A percentile compares a stretch with the other conserved stretches of the same genome.
Evolutionary conservation across 179 eudicot genomes (phyloP).

Genomic region (Amaranthus tricolor): DNA sequence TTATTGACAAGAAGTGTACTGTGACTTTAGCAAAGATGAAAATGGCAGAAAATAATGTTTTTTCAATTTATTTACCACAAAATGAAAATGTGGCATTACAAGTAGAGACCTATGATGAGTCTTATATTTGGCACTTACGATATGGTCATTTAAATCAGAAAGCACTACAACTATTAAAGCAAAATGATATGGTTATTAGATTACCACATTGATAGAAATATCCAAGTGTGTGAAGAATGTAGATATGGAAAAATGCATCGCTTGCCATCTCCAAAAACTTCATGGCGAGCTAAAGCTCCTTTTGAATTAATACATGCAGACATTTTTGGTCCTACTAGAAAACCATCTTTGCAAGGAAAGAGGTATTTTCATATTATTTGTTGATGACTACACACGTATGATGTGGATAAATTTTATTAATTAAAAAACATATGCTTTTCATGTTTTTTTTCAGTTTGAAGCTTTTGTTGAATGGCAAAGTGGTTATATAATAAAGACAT

Average conservation of each 20-base stretch:
- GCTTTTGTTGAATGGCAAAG: conserved; percentile 10
- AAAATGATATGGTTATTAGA: conserved; percentile 4
- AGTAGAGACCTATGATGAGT: not conserved
- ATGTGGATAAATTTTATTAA: conserved; percentile 10
- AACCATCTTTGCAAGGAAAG: not conserved
- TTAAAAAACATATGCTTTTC: conserved; percentile 11
- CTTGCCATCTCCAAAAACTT: conserved; percentile 7
- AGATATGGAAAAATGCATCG: conserved; percentile 13
- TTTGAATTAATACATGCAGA: conserved; percentile 11
- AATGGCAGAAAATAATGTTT: not conserved
- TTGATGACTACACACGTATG: conserved; percentile 15
- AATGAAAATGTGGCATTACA: not conserved
- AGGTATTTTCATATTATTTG: conserved; percentile 7
- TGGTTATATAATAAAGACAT: conserved; percentile 1
- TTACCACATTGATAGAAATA: not conserved
- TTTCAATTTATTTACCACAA: not conserved
- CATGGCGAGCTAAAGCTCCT: conserved; percentile 20
- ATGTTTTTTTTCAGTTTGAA: not conserved
- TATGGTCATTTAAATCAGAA: not conserved
- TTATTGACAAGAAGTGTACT: not conserved
- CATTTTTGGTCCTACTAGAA: not conserved
- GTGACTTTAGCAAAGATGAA: not conserved
- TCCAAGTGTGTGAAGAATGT: conserved; percentile 13
- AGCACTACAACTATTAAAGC: not conserved
- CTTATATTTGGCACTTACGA: not conserved